Percentiles rank a stretch among this genome's conserved stretches.
Conservation (phyloP, 192 early-diverging fungal species). For the Rhizophlyctis rosea region DNA sequence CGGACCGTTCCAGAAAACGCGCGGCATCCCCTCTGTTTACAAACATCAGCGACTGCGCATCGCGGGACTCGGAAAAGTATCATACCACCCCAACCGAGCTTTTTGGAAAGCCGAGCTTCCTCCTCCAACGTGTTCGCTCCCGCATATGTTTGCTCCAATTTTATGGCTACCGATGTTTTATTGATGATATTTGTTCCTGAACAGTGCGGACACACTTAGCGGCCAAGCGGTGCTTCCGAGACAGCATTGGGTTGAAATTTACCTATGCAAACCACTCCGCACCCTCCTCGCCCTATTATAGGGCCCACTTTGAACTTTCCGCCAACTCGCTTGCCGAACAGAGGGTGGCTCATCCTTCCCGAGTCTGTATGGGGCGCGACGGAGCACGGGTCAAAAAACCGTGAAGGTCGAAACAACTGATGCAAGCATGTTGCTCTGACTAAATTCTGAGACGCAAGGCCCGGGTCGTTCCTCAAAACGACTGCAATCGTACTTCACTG, state of each 20-base stretch:
- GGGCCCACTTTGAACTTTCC: constrained; percentile 93
- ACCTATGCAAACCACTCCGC: constrained; percentile 99
- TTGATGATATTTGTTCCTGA: constrained; percentile 80
- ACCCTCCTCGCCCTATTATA: constrained; percentile 95
- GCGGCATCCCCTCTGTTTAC: constrained; percentile 74
- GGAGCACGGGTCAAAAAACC: too few relatives aligned
- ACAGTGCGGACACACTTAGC: too few relatives aligned
- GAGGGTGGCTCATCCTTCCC: too few relatives aligned
- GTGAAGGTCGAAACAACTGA: too few relatives aligned
- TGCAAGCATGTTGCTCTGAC: too few relatives aligned
- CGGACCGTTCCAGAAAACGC: constrained; percentile 91
- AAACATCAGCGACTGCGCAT: not conserved
- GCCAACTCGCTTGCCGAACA: too few relatives aligned
- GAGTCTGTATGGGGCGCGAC: too few relatives aligned
- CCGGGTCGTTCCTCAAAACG: too few relatives aligned
- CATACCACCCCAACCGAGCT: constrained; percentile 65
- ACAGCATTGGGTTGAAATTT: too few relatives aligned
- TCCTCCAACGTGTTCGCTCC: constrained; percentile 95
- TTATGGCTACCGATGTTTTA: constrained; percentile 92
- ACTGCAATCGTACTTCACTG: too few relatives aligned
- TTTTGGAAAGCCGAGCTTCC: constrained; percentile 93
- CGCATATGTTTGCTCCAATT: constrained; percentile 94
- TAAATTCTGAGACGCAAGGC: too few relatives aligned
- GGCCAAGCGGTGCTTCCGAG: too few relatives aligned
- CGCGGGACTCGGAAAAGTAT: not conserved